phyloP scores from a whole-genome alignment of 2,329 filamentous ascomycete genomes.

The Cladosporium velox region DNA sequence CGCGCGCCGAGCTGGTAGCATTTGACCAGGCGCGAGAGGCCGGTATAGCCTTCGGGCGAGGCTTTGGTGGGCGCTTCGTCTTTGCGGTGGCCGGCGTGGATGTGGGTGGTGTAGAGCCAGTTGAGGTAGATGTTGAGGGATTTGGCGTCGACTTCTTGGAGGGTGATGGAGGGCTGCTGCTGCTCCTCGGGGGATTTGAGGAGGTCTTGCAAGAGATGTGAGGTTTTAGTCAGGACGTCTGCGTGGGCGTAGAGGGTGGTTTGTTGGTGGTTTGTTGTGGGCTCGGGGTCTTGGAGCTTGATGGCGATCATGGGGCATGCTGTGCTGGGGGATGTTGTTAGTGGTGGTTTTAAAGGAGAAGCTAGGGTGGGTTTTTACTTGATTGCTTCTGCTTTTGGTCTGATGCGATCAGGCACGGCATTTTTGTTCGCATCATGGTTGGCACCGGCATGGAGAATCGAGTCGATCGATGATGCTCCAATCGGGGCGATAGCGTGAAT shows the following conservation, averaged over 20 bases:
- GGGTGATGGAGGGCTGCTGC: constrained; percentile 13
- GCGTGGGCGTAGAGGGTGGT: constrained; percentile 9
- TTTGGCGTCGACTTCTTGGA: constrained; percentile 19
- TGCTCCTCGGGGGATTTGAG: constrained; percentile 9
- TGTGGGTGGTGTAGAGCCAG: constrained; percentile 27
- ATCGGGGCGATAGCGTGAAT: constrained; percentile 1
- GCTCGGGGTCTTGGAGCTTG: not conserved
- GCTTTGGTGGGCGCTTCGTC: not conserved
- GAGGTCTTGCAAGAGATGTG: constrained; percentile 20
- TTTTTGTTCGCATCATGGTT: not conserved
- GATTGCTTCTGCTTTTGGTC: constrained; percentile 6
- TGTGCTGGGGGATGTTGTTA: not conserved
- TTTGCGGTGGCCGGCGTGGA: constrained; percentile 15
- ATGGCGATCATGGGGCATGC: constrained; percentile 1
- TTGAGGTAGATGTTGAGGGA: constrained; percentile 26
- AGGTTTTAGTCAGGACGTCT: constrained; percentile 5
- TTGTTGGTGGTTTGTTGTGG: not conserved
- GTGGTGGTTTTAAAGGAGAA: not conserved
- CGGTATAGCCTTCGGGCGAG: not conserved
- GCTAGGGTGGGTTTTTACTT: not conserved
- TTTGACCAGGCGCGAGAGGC: not conserved
- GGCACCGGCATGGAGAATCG: not conserved
- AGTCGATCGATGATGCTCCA: not conserved
- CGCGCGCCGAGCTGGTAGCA: constrained; percentile 28
- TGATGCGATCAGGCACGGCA: constrained; percentile 1